phyloP scores from a whole-genome alignment of 2,329 filamentous ascomycete genomes.

The Ophiocordyceps camponoti-saundersi region DNA sequence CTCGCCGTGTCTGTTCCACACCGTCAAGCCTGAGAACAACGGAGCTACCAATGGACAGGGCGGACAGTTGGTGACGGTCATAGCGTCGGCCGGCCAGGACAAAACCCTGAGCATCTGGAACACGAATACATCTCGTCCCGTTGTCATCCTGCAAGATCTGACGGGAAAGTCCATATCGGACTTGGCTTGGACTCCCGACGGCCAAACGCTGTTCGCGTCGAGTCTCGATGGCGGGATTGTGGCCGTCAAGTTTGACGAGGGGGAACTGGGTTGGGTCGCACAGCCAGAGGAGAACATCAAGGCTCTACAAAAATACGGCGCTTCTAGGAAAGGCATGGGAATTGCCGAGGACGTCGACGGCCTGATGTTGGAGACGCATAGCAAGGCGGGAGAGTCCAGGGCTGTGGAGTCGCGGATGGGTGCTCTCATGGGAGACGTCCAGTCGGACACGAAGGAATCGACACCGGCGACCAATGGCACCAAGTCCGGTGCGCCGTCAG shows the following conservation, averaged over 20 bases:
- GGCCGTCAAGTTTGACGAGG: conserved; percentile 63
- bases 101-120: conserved; percentile 97
- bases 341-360: conserved; percentile 88
- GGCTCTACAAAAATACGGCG: conserved; percentile 82
- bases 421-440: conserved; percentile 83
- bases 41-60: conserved; percentile 24
- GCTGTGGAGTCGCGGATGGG: conserved; percentile 93
- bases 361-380: conserved; percentile 72
- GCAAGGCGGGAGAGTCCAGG: conserved; percentile 77
- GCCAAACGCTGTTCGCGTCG: conserved; percentile 68
- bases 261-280: conserved; percentile 80
- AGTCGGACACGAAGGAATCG: conserved; percentile 35
- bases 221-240: conserved; percentile 84
- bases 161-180: conserved; percentile 87
- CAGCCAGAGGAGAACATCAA: conserved; percentile 80
- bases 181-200: conserved; percentile 84
- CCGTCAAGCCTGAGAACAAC: conserved; percentile 43
- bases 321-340: conserved; percentile 70
- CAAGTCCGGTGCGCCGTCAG: conserved; percentile 21
- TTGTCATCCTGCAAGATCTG: conserved; percentile 79
- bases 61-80: conserved; percentile 62
- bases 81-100: conserved; percentile 91
- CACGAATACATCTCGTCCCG: conserved; percentile 79
- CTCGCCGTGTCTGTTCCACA: conserved; percentile 76
- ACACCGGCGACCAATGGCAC: conserved; percentile 30